phyloP scores from a whole-genome alignment of 2,329 filamentous ascomycete species.

The Phialophora chinensis region DNA sequence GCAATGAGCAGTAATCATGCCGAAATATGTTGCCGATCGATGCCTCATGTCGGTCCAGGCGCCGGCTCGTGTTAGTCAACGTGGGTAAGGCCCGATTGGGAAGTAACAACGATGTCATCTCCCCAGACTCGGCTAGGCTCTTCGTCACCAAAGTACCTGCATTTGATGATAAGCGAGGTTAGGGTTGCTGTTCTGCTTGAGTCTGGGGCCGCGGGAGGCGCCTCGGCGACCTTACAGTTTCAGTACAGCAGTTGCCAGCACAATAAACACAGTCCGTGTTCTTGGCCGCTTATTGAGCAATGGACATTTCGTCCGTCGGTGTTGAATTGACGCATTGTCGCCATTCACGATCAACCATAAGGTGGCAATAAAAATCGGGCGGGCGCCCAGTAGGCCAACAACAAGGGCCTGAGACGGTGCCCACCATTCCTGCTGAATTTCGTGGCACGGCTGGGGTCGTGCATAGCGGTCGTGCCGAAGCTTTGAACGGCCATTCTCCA shows the following conservation, averaged over 20 bases:
- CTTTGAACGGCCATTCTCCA: background rate
- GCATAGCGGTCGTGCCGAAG: background rate
- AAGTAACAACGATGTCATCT: slow-evolving; percentile 10
- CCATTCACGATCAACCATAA: background rate
- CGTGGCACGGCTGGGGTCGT: background rate
- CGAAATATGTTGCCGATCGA: background rate
- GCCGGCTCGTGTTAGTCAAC: background rate
- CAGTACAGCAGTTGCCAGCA: background rate
- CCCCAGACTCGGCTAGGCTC: background rate
- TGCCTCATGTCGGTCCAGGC: background rate
- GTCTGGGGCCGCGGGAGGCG: background rate
- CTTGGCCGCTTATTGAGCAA: background rate
- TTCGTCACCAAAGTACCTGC: background rate
- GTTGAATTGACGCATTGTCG: background rate
- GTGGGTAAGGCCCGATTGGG: background rate
- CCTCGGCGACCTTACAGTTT: background rate
- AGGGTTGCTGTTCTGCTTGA: background rate
- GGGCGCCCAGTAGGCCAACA: background rate
- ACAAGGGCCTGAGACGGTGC: background rate
- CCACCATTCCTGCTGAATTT: background rate
- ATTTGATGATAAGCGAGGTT: background rate
- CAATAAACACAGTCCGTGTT: background rate
- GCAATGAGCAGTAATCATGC: background rate
- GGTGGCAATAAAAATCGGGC: background rate
- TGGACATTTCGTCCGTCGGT: background rate